These are phyloP conservation scores for Colletotrichum magnum DNA, from an alignment of 2,329 filamentous ascomycete species.

Conservation along the genomic window DNA sequence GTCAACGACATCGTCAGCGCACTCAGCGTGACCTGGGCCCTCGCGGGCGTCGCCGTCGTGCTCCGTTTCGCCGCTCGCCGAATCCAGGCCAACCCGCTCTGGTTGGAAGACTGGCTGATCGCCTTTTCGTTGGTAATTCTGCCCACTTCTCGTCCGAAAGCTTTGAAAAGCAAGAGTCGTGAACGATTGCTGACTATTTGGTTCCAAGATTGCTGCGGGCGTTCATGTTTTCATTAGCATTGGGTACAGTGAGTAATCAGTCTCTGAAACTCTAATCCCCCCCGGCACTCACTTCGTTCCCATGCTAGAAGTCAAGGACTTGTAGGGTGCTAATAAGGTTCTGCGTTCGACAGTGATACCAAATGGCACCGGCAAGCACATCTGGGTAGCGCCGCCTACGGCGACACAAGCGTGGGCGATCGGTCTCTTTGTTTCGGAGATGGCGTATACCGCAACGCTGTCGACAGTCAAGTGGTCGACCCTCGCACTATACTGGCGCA, in stretches of 20 bases:
- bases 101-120: conserved; percentile 47
- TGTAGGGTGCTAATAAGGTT: not conserved
- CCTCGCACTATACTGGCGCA: conserved; percentile 46
- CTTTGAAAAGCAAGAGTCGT: not conserved
- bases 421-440: conserved; percentile 44
- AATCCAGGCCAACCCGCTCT: conserved; percentile 41
- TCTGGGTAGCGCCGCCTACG: conserved; percentile 44
- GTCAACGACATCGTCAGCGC: conserved; percentile 40
- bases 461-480: conserved; percentile 44
- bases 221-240: conserved; percentile 40
- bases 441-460: conserved; percentile 42
- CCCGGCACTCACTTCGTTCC: not conserved
- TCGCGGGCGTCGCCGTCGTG: conserved; percentile 40
- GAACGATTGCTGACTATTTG: not conserved
- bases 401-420: conserved; percentile 42
- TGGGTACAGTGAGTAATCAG: conserved; percentile 41
- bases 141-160: not conserved
- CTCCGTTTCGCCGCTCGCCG: conserved; percentile 43
- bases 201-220: conserved; percentile 29
- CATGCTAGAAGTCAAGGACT: not conserved
- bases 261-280: no score
- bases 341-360: conserved; percentile 37
- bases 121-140: conserved; percentile 43
- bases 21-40: conserved; percentile 37
- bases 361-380: conserved; percentile 43